Conservation (phyloP, 2,329 filamentous ascomycete genomes). For the Iodosphaeria phyllophila region DNA sequence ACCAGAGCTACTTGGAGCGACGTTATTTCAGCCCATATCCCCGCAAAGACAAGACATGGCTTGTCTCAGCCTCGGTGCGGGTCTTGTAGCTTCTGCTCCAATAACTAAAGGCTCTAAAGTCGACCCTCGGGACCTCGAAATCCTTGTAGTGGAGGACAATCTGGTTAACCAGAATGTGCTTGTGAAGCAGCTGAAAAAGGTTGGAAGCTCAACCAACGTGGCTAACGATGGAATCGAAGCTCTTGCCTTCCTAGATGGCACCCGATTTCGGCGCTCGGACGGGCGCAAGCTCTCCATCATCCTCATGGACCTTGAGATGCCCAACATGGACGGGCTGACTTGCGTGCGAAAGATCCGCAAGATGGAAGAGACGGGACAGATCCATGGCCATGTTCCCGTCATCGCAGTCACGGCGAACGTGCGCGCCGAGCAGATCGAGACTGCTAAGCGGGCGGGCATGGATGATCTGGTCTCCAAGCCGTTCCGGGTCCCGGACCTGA, state of each 20-base stretch:
- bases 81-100: conserved; percentile 7
- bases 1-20: no score
- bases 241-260: conserved; percentile 18
- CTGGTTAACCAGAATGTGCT: conserved; percentile 49
- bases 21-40: conserved; percentile 4
- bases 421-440: conserved; percentile 19
- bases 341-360: conserved; percentile 20
- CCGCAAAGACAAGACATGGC: conserved; percentile 11
- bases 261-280: conserved; percentile 11
- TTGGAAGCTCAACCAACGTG: conserved; percentile 37
- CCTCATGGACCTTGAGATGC: conserved; percentile 29
- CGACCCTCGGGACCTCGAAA: conserved; percentile 30
- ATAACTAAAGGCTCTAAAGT: conserved; percentile 5
- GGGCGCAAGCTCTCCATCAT: conserved; percentile 17
- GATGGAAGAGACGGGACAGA: conserved; percentile 15
- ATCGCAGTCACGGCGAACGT: conserved; percentile 29
- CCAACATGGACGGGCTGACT: conserved; percentile 26
- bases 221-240: conserved; percentile 45
- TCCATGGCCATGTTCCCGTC: conserved; percentile 19
- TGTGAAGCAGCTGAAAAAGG: conserved; percentile 42
- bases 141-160: conserved; percentile 50
- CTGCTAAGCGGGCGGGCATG: conserved; percentile 18
- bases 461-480: conserved; percentile 39
- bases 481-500: conserved; percentile 28
- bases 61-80: conserved; percentile 4